Base-by-base conservation (phyloP, 306 rosid species). In the Sicyos edulis region DNA sequence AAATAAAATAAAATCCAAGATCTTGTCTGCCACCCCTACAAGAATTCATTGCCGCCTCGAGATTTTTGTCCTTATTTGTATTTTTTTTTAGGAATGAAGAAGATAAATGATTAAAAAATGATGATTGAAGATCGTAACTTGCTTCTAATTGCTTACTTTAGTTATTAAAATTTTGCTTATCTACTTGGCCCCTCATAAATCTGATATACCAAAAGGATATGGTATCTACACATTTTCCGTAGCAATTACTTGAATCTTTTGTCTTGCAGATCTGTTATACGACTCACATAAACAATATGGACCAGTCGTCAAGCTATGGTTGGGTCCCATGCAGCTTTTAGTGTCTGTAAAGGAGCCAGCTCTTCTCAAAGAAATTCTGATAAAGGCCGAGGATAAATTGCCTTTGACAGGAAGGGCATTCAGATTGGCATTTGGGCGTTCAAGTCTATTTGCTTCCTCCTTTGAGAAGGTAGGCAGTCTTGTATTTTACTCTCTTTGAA, bases 321-420 rank as follows among this genome's bases (percentile, higher is more conserved):
- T 91, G 77, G 91, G 96, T 75, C 96, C 96, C 72, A 86, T 86
- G 26, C 83, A 80, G 85, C 93, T 91, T 54, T 77, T 91, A 74
- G 97, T 91, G 79, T 91, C 97, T 0, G 76, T 91, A 54, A 91
- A 78, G 80, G 93, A 87, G 69, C 91, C 91, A 29, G 22, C 19
- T 16, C 81, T 89, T 56, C 80, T 87, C 75, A 86, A 84, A 75
- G 90, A 89, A 79, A 82, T 87, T 88, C 87, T 91, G 54, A 37
- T 85, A 9, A 89, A 89, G 84, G 97, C 93, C 11, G 76, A 79
- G 71, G 96, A 89, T 78, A 91, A 86, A 71, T 77, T 87, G 61
- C 97, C 96, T 77, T 76, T 70, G 76, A 77, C 87, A 0, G 96
- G 88, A 70, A 89, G 80, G 81, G 85, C 78, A 37, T 87, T 87